phyloP scores from a whole-genome alignment of 148 eudicot genomes.

The Rhododendron mucronatum region DNA sequence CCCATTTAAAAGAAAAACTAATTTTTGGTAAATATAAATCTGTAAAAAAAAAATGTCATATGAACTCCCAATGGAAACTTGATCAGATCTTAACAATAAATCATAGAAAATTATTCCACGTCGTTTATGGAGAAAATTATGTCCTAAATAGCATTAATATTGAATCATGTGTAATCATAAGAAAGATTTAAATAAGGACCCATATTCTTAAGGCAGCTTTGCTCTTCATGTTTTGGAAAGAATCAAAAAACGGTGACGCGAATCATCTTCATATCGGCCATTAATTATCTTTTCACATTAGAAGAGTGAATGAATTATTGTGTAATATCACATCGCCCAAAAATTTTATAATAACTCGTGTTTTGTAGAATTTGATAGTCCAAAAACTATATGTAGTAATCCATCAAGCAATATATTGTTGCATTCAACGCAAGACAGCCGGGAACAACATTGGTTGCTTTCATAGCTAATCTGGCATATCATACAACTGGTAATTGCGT shows the following conservation, averaged over 20 bases:
- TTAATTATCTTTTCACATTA: background rate
- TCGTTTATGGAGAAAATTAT: no score
- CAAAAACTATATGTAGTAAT: background rate
- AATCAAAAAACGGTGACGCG: background rate
- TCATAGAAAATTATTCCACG: background rate
- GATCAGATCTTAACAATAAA: background rate
- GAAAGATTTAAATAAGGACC: background rate
- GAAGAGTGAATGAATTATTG: no score
- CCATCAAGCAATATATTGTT: background rate
- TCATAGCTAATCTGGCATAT: background rate
- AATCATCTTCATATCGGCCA: background rate
- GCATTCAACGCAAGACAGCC: background rate
- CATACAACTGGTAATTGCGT: background rate
- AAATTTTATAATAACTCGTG: background rate
- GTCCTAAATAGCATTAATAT: background rate
- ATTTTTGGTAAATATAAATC: background rate
- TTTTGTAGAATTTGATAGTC: background rate
- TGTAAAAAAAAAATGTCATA: background rate
- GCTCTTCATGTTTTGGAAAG: background rate
- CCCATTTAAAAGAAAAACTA: background rate
- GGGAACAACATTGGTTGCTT: background rate
- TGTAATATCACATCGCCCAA: no score
- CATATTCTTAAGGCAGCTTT: background rate
- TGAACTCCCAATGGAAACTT: background rate
- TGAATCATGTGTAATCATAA: background rate